Evolutionary conservation across 73 alveolate genomes (phyloP), one percentile per base, ranked within the genome.

Genomic region (Tetrahymena elliotti): DNA sequence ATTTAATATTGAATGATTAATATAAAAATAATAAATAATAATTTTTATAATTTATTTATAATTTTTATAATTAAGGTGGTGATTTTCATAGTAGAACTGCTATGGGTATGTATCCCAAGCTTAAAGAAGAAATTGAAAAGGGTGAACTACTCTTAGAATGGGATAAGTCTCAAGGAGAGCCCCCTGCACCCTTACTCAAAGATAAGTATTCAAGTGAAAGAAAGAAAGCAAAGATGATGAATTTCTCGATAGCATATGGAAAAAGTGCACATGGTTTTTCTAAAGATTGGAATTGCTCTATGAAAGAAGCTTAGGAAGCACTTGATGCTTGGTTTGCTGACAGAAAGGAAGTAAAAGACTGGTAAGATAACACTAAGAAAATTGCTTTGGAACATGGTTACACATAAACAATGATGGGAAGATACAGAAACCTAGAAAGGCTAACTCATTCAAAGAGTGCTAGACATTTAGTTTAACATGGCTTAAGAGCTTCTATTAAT

Each of bases 231-330:
- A 98, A 98, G 94, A 96, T 98, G 38, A 94, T 98, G 98, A 98
- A 98, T 93, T 98, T 98, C 93, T 96, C 99, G 10, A 97, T 98
- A 24, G 99, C 99, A 31, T 98, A 98, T 95, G 99, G 99, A 22
- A 98, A 98, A 92, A 98, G 99, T 2, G 97, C 98, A 3, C 98
- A 88, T 53, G 99, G 99, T 6, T 98, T 98, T 94, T 99, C 98
- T 84, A 95, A 96, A 83, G 99, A 98, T 94, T 98, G 99, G 99
- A 83, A 95, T 41, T 96, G 99, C 84, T 36, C 98, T 4, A 34
- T 47, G 18, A 96, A 98, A 83, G 99, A 98, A 95, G 99, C 99
- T 3, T 92, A 96, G 84, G 95, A 93, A 31, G 94, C 98, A 16
- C 97, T 98, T 20, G 98, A 97, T 38, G 93, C 95, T 20, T 98